A percentile compares a stretch with the other conserved stretches of the same genome.
Evolutionary conservation across 805 yeast species (phyloP).

Genomic region (Hanseniaspora valbyensis): DNA sequence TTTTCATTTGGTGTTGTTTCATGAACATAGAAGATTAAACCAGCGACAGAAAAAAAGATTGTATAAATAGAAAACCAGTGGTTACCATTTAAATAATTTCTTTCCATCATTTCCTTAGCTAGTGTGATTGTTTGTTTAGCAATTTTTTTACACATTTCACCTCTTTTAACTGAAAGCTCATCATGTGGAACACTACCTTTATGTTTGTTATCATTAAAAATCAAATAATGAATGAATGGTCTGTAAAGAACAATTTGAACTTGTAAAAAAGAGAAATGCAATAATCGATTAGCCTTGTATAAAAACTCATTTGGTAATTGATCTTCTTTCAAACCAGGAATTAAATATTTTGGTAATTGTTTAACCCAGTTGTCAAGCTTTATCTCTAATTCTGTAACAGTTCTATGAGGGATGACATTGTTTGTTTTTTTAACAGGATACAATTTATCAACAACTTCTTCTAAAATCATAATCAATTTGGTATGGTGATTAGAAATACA

Average conservation of each 20-base stretch:
- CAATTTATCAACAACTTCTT: constrained; percentile 57
- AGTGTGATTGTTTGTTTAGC: constrained; percentile 70
- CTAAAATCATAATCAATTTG: constrained; percentile 54
- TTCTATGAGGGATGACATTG: constrained; percentile 30
- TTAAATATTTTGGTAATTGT: constrained; percentile 58
- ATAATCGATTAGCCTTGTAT: constrained; percentile 56
- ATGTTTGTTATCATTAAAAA: constrained; percentile 38
- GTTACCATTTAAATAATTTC: constrained; percentile 66
- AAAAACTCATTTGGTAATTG: constrained; percentile 21
- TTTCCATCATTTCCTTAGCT: constrained; percentile 68
- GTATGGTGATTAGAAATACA: constrained; percentile 79
- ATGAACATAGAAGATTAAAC: constrained; percentile 72
- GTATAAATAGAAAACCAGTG: constrained; percentile 94
- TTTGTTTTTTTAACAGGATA: constrained; percentile 44
- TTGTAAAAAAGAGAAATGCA: constrained; percentile 65
- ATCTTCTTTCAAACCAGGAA: constrained; percentile 43
- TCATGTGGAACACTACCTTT: constrained; percentile 18
- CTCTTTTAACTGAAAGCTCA: constrained; percentile 50
- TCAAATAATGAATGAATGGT: constrained; percentile 68
- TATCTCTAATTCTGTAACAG: constrained; percentile 57
- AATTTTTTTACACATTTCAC: constrained; percentile 73
- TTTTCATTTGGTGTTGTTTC: constrained; percentile 31
- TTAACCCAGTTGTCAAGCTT: constrained; percentile 67
- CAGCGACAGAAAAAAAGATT: constrained; percentile 83
- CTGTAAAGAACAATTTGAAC: constrained; percentile 77